These are phyloP conservation scores for Fusarium tricinctum DNA, from an alignment of 2,329 filamentous ascomycete species.

Conservation along the genomic window DNA sequence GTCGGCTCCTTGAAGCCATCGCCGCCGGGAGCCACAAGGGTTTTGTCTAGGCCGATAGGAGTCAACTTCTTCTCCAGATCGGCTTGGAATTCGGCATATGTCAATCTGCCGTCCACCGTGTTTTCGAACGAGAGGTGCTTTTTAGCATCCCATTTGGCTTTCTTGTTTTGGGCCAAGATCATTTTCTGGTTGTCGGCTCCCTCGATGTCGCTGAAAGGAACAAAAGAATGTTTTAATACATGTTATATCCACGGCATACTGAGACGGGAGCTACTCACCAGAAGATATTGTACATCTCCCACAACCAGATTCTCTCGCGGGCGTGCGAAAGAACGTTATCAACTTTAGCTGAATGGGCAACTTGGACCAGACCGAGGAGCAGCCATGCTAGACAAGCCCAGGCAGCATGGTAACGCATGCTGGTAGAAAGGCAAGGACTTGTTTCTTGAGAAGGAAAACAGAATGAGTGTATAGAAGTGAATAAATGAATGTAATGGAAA, in stretches of 20 bases:
- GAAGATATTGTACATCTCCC: not conserved
- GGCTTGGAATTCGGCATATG: conserved; percentile 2
- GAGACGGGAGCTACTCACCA: not conserved
- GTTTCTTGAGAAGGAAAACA: not conserved
- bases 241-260: not conserved
- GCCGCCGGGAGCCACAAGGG: not conserved
- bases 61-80: conserved; percentile 2
- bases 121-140: not conserved
- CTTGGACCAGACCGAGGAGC: not conserved
- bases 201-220: not conserved
- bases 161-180: not conserved
- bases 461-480: not conserved
- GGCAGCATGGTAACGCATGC: conserved; percentile 4
- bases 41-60: not conserved
- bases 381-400: not conserved
- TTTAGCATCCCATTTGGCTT: not conserved
- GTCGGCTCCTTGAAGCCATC: not conserved
- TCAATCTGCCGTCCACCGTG: not conserved
- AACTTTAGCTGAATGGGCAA: not conserved
- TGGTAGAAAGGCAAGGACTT: not conserved
- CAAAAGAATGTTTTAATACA: not conserved
- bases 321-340: conserved; percentile 1
- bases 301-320: conserved; percentile 4
- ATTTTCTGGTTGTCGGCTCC: not conserved
- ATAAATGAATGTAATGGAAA: not conserved